These are phyloP conservation scores for Mortierella sp. DNA, from an alignment of 371 early-diverging fungal genomes.

Conservation along the genomic window DNA sequence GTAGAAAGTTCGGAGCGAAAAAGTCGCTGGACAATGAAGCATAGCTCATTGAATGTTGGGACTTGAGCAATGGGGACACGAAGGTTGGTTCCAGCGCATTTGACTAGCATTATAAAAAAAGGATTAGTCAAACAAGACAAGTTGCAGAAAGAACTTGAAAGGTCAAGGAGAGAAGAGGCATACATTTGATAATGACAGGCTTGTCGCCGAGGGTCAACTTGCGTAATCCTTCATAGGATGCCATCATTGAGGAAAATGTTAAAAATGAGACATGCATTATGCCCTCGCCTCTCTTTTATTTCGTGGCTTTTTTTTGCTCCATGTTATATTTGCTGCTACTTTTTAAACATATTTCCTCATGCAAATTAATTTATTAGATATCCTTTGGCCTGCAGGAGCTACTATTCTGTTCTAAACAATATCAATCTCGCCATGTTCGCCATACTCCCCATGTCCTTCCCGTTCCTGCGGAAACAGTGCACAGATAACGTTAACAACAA, in stretches of 20 bases:
- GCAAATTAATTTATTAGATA: neutral
- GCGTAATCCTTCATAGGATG: conserved; percentile 52
- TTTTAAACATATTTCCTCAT: no score
- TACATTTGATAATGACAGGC: conserved; percentile 55
- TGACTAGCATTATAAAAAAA: conserved; percentile 25
- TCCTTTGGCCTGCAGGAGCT: no score
- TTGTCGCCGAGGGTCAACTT: conserved; percentile 54
- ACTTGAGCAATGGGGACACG: conserved; percentile 68
- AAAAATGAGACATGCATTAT: neutral
- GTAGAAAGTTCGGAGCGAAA: conserved; percentile 60
- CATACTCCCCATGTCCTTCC: conserved; percentile 35
- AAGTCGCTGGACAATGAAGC: conserved; percentile 68
- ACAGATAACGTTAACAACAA: conserved; percentile 8
- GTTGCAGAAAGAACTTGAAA: neutral
- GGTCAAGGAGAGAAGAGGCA: neutral
- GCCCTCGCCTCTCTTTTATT: neutral
- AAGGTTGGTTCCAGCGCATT: conserved; percentile 52
- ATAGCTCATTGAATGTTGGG: conserved; percentile 70
- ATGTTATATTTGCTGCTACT: neutral
- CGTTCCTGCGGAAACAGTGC: conserved; percentile 23
- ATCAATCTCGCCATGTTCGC: conserved; percentile 30
- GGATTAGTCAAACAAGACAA: neutral
- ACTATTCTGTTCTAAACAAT: no score
- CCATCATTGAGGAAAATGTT: conserved; percentile 21
- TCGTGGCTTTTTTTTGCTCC: neutral